phyloP scores from a whole-genome alignment of 805 yeast genomes.

The Pichia californica region DNA sequence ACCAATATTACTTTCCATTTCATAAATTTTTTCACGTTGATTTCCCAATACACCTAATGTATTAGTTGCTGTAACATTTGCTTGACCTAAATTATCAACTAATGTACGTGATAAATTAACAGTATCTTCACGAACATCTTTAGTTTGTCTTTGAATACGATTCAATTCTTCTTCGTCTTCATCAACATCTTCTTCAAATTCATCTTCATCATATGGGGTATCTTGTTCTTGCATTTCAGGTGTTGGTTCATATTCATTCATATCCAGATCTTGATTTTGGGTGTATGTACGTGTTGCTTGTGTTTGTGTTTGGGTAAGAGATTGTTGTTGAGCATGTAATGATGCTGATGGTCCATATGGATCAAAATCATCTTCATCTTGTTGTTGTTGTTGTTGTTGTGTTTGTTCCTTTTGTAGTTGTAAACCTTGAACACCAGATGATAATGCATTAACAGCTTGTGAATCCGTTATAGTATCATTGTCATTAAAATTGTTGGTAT shows the following conservation, averaged over 20 bases:
- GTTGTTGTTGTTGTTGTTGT: conserved; percentile 11
- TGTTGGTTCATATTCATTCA: conserved; percentile 24
- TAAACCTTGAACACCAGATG: conserved; percentile 7
- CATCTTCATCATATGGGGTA: conserved; percentile 22
- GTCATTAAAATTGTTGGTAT: background rate
- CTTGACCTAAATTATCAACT: conserved; percentile 61
- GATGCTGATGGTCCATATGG: conserved; percentile 23
- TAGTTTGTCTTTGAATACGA: conserved; percentile 73
- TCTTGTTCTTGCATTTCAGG: conserved; percentile 7
- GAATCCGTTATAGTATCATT: background rate
- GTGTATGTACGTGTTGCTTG: background rate
- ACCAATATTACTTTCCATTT: conserved; percentile 58
- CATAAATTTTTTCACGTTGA: conserved; percentile 82
- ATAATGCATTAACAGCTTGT: background rate
- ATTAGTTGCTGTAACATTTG: conserved; percentile 69
- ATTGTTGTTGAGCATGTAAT: conserved; percentile 1
- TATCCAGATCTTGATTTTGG: conserved; percentile 23
- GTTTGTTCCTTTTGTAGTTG: conserved; percentile 10
- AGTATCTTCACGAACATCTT: conserved; percentile 61
- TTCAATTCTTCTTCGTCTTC: conserved; percentile 85
- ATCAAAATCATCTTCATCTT: conserved; percentile 15
- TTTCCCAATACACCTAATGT: conserved; percentile 89
- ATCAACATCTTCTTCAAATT: conserved; percentile 48
- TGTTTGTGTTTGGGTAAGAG: conserved; percentile 4
- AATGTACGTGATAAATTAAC: conserved; percentile 82